Conservation (phyloP, 148 eudicot genomes). For the Diospyros kaki region DNA sequence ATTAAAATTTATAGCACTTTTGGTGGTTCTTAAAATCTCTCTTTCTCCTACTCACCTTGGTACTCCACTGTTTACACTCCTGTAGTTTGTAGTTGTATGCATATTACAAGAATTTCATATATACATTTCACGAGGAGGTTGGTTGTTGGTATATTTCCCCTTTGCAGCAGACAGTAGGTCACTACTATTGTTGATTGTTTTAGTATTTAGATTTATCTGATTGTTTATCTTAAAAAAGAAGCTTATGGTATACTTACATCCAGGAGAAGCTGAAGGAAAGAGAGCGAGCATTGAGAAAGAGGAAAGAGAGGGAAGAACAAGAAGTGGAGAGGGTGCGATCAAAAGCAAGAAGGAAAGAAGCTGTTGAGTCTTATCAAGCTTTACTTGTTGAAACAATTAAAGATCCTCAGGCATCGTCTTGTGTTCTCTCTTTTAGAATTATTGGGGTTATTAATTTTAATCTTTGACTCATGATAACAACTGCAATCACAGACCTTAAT, state of each 20-base stretch:
- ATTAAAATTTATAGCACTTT: too few relatives aligned
- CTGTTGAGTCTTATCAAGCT: slow-evolving; percentile 88
- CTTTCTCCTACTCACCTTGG: too few relatives aligned
- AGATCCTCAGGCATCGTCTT: slow-evolving; percentile 62
- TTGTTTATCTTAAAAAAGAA: slow-evolving; percentile 2
- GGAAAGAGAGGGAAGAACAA: slow-evolving; percentile 97
- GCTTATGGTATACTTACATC: background rate
- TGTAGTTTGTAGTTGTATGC: too few relatives aligned
- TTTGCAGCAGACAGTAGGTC: too few relatives aligned
- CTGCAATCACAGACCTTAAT: too few relatives aligned
- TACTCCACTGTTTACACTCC: too few relatives aligned
- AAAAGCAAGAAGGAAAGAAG: slow-evolving; percentile 93
- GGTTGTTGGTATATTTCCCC: too few relatives aligned
- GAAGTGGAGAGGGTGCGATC: slow-evolving; percentile 89
- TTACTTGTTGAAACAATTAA: slow-evolving; percentile 88
- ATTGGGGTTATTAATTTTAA: background rate
- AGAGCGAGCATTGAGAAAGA: slow-evolving; percentile 75
- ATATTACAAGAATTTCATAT: too few relatives aligned
- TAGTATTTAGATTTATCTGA: background rate
- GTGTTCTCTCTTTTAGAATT: background rate
- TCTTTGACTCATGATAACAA: background rate
- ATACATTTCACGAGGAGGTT: too few relatives aligned
- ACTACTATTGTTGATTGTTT: background rate
- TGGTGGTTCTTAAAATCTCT: too few relatives aligned
- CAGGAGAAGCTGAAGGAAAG: slow-evolving; percentile 94